Percentiles rank a stretch among this genome's conserved stretches.
These are phyloP conservation scores for Brettanomyces sp. DNA, from an alignment of 805 yeast species.

Conservation along the genomic window DNA sequence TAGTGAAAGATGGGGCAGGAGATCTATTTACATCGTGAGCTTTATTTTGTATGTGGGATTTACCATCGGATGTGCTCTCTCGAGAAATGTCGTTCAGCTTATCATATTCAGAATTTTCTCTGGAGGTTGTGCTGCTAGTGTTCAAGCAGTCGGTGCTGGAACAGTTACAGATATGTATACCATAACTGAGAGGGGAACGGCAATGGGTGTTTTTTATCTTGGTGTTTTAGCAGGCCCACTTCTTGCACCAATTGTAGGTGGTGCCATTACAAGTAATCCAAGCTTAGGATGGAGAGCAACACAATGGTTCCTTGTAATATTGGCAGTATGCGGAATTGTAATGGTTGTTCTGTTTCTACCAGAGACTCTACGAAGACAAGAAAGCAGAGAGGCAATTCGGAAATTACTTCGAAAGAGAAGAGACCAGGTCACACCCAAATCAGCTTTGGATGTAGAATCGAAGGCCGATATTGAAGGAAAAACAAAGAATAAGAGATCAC, in stretches of 20 bases:
- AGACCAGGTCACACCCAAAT: constrained; percentile 1
- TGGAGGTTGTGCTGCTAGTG: constrained; percentile 80
- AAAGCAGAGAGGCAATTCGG: constrained; percentile 46
- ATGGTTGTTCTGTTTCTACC: constrained; percentile 54
- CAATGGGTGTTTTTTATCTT: constrained; percentile 71
- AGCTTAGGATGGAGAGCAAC: constrained; percentile 85
- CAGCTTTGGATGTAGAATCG: too few relatives aligned
- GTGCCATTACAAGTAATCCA: constrained; percentile 45
- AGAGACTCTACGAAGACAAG: constrained; percentile 65
- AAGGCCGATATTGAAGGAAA: neutral
- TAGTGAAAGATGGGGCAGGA: constrained; percentile 66
- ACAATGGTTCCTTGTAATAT: constrained; percentile 71
- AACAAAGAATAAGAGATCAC: constrained; percentile 11
- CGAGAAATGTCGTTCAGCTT: constrained; percentile 51
- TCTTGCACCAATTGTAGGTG: constrained; percentile 72
- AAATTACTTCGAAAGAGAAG: constrained; percentile 32
- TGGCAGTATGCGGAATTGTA: constrained; percentile 43
- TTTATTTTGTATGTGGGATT: constrained; percentile 56
- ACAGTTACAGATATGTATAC: constrained; percentile 67
- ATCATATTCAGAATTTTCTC: constrained; percentile 61
- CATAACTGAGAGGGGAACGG: constrained; percentile 62
- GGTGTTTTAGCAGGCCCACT: constrained; percentile 81
- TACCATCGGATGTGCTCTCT: constrained; percentile 61
- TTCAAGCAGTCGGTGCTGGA: constrained; percentile 86
- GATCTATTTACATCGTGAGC: constrained; percentile 63